A percentile compares a stretch with the other conserved stretches of the same genome.
These are phyloP conservation scores for Magnusiomyces tetraspermus DNA, from an alignment of 1,139 yeast species.

Conservation along the genomic window DNA sequence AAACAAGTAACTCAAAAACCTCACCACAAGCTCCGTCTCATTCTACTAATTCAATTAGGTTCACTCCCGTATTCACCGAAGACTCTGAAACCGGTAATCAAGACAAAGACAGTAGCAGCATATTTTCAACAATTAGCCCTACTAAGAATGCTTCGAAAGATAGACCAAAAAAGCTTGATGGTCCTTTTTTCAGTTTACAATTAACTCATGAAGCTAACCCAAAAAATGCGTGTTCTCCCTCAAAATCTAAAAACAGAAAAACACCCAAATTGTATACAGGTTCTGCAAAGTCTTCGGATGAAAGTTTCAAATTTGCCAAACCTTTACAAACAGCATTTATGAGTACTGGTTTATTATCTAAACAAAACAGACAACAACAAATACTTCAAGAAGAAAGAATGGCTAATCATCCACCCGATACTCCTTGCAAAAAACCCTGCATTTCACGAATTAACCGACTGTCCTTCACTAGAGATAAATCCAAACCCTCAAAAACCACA, in stretches of 20 bases:
- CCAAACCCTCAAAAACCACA: neutral
- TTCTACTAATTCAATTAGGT: neutral
- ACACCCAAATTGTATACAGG: no score
- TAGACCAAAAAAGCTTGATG: no score
- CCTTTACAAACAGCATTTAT: slow-evolving; percentile 81
- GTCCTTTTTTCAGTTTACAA: no score
- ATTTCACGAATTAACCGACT: slow-evolving; percentile 8
- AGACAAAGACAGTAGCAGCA: no score
- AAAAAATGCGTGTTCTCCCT: no score
- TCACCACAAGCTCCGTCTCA: neutral
- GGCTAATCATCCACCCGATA: slow-evolving; percentile 53
- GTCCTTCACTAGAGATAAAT: neutral
- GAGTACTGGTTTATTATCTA: slow-evolving; percentile 66
- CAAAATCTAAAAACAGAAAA: neutral
- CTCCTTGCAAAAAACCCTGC: slow-evolving; percentile 64
- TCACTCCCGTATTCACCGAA: no score
- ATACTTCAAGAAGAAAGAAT: slow-evolving; percentile 15
- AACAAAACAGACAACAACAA: slow-evolving; percentile 40
- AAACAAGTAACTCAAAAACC: no score
- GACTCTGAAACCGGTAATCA: no score
- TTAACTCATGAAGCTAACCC: no score
- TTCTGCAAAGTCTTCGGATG: slow-evolving; percentile 37
- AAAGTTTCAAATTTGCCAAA: slow-evolving; percentile 56
- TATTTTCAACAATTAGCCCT: no score
- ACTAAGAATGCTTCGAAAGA: no score